Percentiles rank a stretch among this genome's conserved stretches.
Evolutionary conservation across 768 basidiomycete genomes (phyloP).

Genomic region (Kwoniella sp.): DNA sequence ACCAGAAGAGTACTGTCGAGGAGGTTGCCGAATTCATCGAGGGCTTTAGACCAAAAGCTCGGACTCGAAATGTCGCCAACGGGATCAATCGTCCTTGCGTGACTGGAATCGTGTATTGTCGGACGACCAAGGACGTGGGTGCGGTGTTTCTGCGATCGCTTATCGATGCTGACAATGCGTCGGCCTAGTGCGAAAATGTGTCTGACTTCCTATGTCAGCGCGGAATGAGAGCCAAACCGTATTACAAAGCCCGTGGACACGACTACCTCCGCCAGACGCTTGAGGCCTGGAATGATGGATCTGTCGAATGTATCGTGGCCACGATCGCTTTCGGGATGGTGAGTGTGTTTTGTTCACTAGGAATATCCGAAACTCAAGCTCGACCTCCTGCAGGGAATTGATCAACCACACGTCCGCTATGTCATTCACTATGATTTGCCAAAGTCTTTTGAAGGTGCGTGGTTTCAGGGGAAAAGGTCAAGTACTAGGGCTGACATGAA

Average conservation of each 20-base stretch:
- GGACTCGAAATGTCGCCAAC: conserved; percentile 13
- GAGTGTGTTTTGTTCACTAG: conserved; percentile 3
- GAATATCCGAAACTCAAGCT: too few relatives aligned
- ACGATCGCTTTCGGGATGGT: conserved; percentile 52
- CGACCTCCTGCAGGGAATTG: conserved; percentile 39
- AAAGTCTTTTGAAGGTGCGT: conserved; percentile 48
- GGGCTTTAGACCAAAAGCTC: conserved; percentile 18
- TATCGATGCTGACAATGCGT: background rate
- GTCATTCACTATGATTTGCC: conserved; percentile 51
- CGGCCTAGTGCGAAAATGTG: conserved; percentile 40
- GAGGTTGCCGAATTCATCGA: conserved; percentile 44
- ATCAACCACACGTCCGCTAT: conserved; percentile 50
- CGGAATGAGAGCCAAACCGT: conserved; percentile 26
- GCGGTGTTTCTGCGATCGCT: background rate
- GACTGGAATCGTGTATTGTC: conserved; percentile 48
- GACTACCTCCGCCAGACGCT: conserved; percentile 13
- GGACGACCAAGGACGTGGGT: conserved; percentile 33
- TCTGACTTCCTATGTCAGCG: conserved; percentile 24
- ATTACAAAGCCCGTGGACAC: conserved; percentile 4
- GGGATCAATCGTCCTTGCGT: conserved; percentile 31
- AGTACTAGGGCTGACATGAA: background rate
- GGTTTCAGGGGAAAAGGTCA: background rate
- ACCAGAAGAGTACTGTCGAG: conserved; percentile 22
- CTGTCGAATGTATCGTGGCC: conserved; percentile 34
- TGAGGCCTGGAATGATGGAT: conserved; percentile 31